phyloP scores from a whole-genome alignment of 805 yeast genomes.

The Osmozyma mogii region DNA sequence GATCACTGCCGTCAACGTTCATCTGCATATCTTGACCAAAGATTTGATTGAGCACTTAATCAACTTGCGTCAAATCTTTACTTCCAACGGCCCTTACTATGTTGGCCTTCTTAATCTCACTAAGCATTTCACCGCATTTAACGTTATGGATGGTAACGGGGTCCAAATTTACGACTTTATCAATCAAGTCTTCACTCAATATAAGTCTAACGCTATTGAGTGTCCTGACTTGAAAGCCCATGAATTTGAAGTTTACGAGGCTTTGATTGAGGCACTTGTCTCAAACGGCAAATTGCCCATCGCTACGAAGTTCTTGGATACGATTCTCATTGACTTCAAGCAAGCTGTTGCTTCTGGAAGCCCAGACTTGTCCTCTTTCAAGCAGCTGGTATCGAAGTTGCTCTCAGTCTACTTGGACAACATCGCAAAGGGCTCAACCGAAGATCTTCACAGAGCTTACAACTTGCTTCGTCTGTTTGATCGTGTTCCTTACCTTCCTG shows the following conservation, averaged over 20 bases:
- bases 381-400: neutral
- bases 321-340: conserved; percentile 39
- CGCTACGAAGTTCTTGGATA: conserved; percentile 53
- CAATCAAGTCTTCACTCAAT: conserved; percentile 22
- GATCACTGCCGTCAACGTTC: conserved; percentile 20
- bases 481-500: conserved; percentile 26
- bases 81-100: conserved; percentile 26
- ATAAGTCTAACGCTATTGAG: conserved; percentile 18
- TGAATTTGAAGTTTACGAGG: conserved; percentile 44
- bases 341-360: neutral
- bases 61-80: conserved; percentile 19
- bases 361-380: no score
- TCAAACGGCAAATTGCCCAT: conserved; percentile 40
- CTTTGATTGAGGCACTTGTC: conserved; percentile 45
- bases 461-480: conserved; percentile 22
- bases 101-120: conserved; percentile 28
- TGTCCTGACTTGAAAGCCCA: conserved; percentile 14
- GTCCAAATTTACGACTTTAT: conserved; percentile 20
- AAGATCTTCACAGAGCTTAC: conserved; percentile 16
- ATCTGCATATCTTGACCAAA: conserved; percentile 21
- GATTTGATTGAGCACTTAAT: conserved; percentile 13
- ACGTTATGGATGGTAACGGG: conserved; percentile 10
- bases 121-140: conserved; percentile 12
- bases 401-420: neutral
- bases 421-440: conserved; percentile 5